Evolutionary conservation across 2,329 filamentous ascomycete genomes (phyloP), one percentile per base, ranked within the genome.

Genomic region (Fusarium luffae): DNA sequence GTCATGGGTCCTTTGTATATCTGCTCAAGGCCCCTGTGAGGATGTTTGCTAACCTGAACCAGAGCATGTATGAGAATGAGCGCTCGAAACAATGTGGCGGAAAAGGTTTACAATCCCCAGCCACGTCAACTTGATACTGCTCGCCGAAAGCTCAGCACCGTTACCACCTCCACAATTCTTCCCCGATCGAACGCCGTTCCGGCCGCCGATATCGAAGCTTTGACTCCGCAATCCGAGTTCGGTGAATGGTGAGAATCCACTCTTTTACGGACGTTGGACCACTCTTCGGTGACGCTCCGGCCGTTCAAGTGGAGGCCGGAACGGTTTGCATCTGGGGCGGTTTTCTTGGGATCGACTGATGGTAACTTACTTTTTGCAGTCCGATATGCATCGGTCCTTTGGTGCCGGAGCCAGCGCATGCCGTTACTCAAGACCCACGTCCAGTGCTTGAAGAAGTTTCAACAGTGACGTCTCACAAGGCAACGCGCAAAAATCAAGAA

Each of bases 321-420:
- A 7, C 46, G 42, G 10, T 44, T 23, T 7, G 9, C 14, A 21
- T 43, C 10, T 25, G 4, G 40, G 51, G 42, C 48, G 28, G 54
- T 6, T 28, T 51, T 50, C 23, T 37, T 32, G 46, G 32, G 48
- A 41, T 54, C 47, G 21, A 46, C 44, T 54, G 34, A 56, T 25
- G 16, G 52, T 70, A 18, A 49, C 51, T 59, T 46, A 48, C 41
- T 21, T 46, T 42, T 27, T 44, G 8, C 44, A 79, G 78, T 63
- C 75, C 78, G 43, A 79, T 79, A 40, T 79, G 78, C 56, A 79
- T 79, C 57, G 77, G 72, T 5, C 74, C 78, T 59, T 60, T 79
- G 44, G 64, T 75, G 14, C 73, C 76, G 14, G 74, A 77, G 16
- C 74, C 74, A 13, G 69, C 37, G 3, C 70, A 71, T n/a, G 41